A percentile compares a stretch with the other conserved stretches of the same genome.
phyloP scores from a whole-genome alignment of 768 basidiomycete genomes.

The Daedaleopsis sinensis region DNA sequence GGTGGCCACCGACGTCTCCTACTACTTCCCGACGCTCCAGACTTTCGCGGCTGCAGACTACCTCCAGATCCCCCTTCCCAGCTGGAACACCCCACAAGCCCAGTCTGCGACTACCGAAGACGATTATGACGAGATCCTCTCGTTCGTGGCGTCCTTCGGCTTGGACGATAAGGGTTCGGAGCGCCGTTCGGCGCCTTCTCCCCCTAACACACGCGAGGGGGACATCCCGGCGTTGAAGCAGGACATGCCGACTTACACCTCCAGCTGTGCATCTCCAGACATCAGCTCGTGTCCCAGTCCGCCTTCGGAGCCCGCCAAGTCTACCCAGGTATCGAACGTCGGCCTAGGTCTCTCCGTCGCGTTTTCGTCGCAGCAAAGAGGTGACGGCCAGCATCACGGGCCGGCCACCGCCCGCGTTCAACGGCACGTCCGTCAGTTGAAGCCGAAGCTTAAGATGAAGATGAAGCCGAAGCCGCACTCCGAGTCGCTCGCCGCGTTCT shows the following conservation, averaged over 20 bases:
- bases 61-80: slow-evolving; percentile 14
- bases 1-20: slow-evolving; percentile 10
- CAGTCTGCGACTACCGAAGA: background rate
- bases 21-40: slow-evolving; percentile 14
- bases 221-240: too few species aligned
- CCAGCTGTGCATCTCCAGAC: too few species aligned
- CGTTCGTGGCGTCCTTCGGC: background rate
- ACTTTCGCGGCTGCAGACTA: slow-evolving; percentile 5
- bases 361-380: background rate
- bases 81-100: slow-evolving; percentile 14
- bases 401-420: background rate
- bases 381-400: background rate
- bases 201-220: too few species aligned
- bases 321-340: background rate
- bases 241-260: too few species aligned
- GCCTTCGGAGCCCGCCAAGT: too few species aligned
- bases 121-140: slow-evolving; percentile 3
- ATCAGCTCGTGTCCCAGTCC: too few species aligned
- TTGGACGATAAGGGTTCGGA: too few species aligned
- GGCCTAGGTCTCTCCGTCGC: background rate
- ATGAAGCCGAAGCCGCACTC: too few species aligned
- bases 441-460: background rate
- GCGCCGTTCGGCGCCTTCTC: too few species aligned
- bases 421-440: background rate
- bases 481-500: too few species aligned